Evolutionary conservation across 83 land plant species (phyloP).

Genomic region (Diphasiastrum complanatum): DNA sequence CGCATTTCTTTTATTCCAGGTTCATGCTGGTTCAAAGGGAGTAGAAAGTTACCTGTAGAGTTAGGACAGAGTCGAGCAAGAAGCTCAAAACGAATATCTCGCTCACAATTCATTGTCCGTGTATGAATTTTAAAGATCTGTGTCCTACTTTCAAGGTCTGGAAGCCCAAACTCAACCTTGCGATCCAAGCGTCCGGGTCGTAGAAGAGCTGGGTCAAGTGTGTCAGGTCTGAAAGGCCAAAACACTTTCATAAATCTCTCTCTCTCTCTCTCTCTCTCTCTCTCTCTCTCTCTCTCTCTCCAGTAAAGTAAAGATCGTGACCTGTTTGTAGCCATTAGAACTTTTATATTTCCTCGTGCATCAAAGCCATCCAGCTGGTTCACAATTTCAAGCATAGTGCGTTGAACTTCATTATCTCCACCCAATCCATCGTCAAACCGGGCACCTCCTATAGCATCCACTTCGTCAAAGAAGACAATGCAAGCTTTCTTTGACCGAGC

Average conservation of each 20-base stretch:
- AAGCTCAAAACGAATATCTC: conserved; percentile 91
- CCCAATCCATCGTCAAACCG: conserved; percentile 99
- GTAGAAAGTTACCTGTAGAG: conserved; percentile 60
- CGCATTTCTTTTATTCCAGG: too few species aligned
- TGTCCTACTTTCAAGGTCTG: conserved; percentile 89
- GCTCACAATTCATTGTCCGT: conserved; percentile 93
- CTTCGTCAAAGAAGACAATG: conserved; percentile 98
- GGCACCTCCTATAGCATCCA: conserved; percentile 99
- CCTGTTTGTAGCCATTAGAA: conserved; percentile 99
- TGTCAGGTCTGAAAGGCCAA: conserved; percentile 67
- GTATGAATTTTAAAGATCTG: conserved; percentile 98
- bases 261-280: neutral
- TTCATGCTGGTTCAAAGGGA: conserved; percentile 1
- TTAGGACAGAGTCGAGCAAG: conserved; percentile 95
- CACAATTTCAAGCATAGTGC: conserved; percentile 99
- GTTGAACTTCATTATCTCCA: conserved; percentile 97
- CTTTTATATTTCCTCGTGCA: conserved; percentile 99
- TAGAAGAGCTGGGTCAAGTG: conserved; percentile 87
- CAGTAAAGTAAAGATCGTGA: conserved; percentile 7
- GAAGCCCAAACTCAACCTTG: conserved; percentile 96
- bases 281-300: too few species aligned
- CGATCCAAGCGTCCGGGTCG: conserved; percentile 94
- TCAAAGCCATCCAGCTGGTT: conserved; percentile 99
- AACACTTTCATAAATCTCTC: neutral
- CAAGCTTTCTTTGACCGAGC: conserved; percentile 97